A percentile compares a stretch with the other conserved stretches of the same genome.
These are phyloP conservation scores for Poteriospumella lacustris DNA, from an alignment of 108 stramenopile species.

Conservation along the genomic window DNA sequence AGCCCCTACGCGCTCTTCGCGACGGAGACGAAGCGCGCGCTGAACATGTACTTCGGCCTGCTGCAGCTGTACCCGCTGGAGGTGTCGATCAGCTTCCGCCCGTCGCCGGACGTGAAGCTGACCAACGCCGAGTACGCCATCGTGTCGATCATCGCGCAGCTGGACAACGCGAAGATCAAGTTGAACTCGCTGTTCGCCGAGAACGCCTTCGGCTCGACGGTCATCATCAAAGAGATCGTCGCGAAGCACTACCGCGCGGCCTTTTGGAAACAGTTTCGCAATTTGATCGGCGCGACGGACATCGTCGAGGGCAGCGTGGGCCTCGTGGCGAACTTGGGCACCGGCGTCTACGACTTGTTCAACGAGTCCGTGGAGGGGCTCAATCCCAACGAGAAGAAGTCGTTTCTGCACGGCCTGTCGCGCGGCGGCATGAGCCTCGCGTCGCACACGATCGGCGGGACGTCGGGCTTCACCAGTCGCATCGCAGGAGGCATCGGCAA, in stretches of 20 bases:
- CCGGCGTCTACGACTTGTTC: conserved; percentile 23
- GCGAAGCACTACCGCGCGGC: conserved; percentile 17
- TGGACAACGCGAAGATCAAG: not conserved
- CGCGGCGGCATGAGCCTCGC: conserved; percentile 16
- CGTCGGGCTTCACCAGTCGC: not conserved
- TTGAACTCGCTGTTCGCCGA: conserved; percentile 15
- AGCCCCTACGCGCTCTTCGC: not conserved
- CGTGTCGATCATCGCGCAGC: not conserved
- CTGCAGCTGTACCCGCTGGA: conserved; percentile 16
- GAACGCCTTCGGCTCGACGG: conserved; percentile 5
- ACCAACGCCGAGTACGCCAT: not conserved
- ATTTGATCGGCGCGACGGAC: conserved; percentile 4
- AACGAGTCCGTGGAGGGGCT: conserved; percentile 21
- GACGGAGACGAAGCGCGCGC: not conserved
- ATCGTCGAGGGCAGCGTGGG: conserved; percentile 24
- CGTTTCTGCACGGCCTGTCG: conserved; percentile 16
- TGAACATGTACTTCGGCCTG: not conserved
- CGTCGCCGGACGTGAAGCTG: not conserved
- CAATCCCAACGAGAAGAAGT: not conserved
- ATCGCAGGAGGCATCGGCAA: conserved; percentile 20
- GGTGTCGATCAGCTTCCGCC: not conserved
- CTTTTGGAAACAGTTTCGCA: not conserved
- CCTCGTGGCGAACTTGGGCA: conserved; percentile 2
- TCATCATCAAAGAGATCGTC: not conserved
- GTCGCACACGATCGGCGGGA: conserved; percentile 19